Conservation (phyloP, 306 rosid species). For the Vachellia pachyceras region DNA sequence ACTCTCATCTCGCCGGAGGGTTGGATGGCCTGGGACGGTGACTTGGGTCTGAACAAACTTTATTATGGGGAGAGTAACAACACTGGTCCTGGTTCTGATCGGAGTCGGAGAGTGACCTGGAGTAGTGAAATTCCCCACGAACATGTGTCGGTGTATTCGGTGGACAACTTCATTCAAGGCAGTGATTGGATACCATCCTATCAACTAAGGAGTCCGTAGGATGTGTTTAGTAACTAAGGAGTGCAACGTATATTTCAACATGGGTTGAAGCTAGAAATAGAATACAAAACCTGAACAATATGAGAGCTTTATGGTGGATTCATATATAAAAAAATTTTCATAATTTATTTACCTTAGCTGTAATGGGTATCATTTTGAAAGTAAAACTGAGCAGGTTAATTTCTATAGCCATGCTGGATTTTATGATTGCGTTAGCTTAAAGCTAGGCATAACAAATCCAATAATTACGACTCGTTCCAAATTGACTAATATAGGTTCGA, state of each 20-base stretch:
- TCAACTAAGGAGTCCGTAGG: not conserved
- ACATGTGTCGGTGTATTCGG: slow-evolving; percentile 61
- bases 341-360: not conserved
- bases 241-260: not conserved
- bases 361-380: not conserved
- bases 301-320: not conserved
- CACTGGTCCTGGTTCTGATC: slow-evolving; percentile 55
- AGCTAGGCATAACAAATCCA: too few species aligned
- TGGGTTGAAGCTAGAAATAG: not conserved
- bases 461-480: too few species aligned
- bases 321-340: too few species aligned
- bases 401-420: too few species aligned
- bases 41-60: slow-evolving; percentile 69
- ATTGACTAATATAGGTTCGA: too few species aligned
- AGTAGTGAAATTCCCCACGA: slow-evolving; percentile 62
- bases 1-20: slow-evolving; percentile 58
- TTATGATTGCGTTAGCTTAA: too few species aligned
- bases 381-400: not conserved
- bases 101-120: slow-evolving; percentile 64
- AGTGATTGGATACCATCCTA: slow-evolving; percentile 64
- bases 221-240: not conserved
- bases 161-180: slow-evolving; percentile 84
- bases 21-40: slow-evolving; percentile 81
- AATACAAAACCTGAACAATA: not conserved
- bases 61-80: slow-evolving; percentile 77